These are phyloP conservation scores for Lichtheimia ramosa DNA, from an alignment of 371 early-diverging fungal species.

Conservation along the genomic window DNA sequence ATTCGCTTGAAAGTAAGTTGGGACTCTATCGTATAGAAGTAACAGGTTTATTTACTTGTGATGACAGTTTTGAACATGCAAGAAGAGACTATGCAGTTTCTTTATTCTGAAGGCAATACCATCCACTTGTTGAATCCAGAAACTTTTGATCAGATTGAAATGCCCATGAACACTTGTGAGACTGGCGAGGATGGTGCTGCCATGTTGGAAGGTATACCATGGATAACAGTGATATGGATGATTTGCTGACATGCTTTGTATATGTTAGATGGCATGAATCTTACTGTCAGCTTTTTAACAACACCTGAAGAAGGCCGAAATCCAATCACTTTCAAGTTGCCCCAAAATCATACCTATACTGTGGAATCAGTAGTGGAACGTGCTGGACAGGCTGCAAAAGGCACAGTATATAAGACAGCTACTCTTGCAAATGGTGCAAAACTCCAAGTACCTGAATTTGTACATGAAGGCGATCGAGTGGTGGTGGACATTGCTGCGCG, in stretches of 20 bases:
- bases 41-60: background rate
- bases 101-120: constrained; percentile 64
- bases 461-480: constrained; percentile 74
- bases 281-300: constrained; percentile 44
- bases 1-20: constrained; percentile 56
- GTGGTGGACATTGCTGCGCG: constrained; percentile 71
- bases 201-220: constrained; percentile 41
- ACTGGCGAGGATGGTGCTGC: constrained; percentile 45
- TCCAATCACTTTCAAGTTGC: constrained; percentile 44
- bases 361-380: constrained; percentile 41
- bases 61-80: constrained; percentile 57
- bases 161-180: constrained; percentile 58
- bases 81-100: constrained; percentile 65
- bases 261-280: constrained; percentile 43
- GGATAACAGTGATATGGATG: background rate
- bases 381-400: constrained; percentile 70
- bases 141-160: constrained; percentile 72
- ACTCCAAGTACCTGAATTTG: constrained; percentile 82
- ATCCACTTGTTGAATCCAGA: constrained; percentile 71
- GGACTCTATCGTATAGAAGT: background rate
- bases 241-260: background rate
- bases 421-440: constrained; percentile 69
- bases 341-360: constrained; percentile 37
- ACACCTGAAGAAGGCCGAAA: constrained; percentile 44
- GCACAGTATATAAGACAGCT: constrained; percentile 73